phyloP scores from a whole-genome alignment of 129 eudicot species.

The Arctium lappa region DNA sequence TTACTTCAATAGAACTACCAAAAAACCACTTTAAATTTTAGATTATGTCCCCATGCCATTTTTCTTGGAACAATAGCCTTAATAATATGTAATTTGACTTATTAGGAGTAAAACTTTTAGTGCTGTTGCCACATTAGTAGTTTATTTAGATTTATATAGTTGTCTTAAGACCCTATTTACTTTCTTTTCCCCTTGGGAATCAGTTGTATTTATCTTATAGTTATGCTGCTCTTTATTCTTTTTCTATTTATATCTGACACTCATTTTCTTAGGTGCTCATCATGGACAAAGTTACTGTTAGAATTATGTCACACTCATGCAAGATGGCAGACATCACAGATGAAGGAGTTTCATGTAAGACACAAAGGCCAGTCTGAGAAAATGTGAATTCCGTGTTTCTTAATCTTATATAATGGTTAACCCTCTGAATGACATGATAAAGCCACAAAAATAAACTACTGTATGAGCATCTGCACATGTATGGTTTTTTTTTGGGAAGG shows the following conservation, averaged over 20 bases:
- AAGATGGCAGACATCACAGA: constrained; percentile 96
- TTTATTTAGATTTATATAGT: not conserved
- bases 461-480: not conserved
- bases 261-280: constrained; percentile 66
- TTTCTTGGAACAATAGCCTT: not conserved
- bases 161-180: not conserved
- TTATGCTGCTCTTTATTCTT: not conserved
- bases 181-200: constrained; percentile 3
- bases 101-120: not conserved
- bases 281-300: constrained; percentile 83
- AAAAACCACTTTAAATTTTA: not conserved
- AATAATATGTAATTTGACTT: not conserved
- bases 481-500: not conserved
- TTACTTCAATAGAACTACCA: not conserved
- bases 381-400: constrained; percentile 17
- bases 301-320: constrained; percentile 82
- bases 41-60: not conserved
- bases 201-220: constrained; percentile 1
- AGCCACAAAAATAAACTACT: not conserved
- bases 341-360: constrained; percentile 97
- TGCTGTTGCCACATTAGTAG: not conserved
- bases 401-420: constrained; percentile 1
- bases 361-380: constrained; percentile 34
- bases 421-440: not conserved
- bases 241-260: constrained; percentile 9